Percentiles rank a stretch among this genome's conserved stretches.
Conservation (phyloP, 208 protist genomes). For the Trypanosoma melophagium region DNA sequence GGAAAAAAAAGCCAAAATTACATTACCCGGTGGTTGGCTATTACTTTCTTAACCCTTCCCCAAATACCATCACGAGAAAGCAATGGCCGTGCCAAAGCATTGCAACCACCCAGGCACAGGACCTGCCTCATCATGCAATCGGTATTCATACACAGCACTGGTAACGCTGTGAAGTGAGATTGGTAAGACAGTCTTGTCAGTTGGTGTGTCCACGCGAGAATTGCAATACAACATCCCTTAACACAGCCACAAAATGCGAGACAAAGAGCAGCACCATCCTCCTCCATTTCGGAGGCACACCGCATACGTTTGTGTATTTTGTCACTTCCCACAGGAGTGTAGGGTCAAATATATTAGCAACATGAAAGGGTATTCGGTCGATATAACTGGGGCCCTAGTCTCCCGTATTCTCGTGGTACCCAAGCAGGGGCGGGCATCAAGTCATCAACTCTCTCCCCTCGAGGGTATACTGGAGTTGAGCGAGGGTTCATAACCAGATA, state of each 20-base stretch:
- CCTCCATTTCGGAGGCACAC: not conserved
- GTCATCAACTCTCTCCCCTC: too few species aligned
- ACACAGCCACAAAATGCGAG: not conserved
- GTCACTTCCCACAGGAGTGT: not conserved
- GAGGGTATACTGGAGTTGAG: too few species aligned
- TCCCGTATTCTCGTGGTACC: too few species aligned
- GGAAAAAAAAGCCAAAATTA: constrained; percentile 3
- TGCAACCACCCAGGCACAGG: not conserved
- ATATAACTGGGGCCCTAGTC: too few species aligned
- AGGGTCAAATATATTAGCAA: constrained; percentile 16
- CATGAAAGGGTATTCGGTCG: not conserved
- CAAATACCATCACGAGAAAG: not conserved
- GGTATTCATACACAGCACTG: not conserved
- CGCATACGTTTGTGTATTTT: not conserved
- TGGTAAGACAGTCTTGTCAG: not conserved
- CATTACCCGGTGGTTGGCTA: not conserved
- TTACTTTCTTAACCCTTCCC: not conserved
- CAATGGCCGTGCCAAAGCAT: not conserved
- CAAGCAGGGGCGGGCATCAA: too few species aligned
- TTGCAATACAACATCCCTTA: not conserved
- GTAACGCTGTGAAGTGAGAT: not conserved
- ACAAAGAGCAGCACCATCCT: not conserved
- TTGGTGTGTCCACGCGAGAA: too few species aligned
- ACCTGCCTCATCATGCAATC: constrained; percentile 7
- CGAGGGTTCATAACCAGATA: too few species aligned